A percentile compares a stretch with the other conserved stretches of the same genome.
These are phyloP conservation scores for Lachnum nothofagi DNA, from an alignment of 2,329 filamentous ascomycete species.

Conservation along the genomic window DNA sequence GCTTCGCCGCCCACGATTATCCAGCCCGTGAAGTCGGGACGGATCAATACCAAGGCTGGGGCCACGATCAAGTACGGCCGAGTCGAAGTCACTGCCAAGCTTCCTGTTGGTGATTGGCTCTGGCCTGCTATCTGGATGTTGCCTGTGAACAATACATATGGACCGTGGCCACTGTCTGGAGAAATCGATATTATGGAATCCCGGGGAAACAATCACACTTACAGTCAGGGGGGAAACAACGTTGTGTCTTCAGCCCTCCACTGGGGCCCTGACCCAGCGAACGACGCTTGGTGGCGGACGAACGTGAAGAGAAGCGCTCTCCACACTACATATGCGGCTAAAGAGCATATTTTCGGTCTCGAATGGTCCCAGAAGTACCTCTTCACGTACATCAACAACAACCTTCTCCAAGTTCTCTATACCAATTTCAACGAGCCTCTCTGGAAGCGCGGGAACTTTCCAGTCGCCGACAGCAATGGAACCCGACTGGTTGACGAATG, in stretches of 20 bases:
- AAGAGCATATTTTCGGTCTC: conserved; percentile 72
- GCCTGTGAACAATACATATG: conserved; percentile 67
- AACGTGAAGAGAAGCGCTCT: conserved; percentile 71
- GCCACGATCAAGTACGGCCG: conserved; percentile 74
- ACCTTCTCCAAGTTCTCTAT: conserved; percentile 75
- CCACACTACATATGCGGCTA: conserved; percentile 65
- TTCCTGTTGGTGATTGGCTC: conserved; percentile 77
- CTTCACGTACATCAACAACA: conserved; percentile 79
- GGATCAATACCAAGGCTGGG: conserved; percentile 68
- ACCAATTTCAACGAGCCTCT: conserved; percentile 65
- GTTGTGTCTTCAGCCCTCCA: conserved; percentile 74
- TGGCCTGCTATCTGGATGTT: conserved; percentile 94
- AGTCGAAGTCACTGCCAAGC: conserved; percentile 71
- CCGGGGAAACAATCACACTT: conserved; percentile 76
- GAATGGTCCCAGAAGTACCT: conserved; percentile 87
- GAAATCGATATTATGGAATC: conserved; percentile 81
- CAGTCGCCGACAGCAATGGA: conserved; percentile 58
- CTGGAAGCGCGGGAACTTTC: conserved; percentile 65
- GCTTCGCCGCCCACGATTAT: conserved; percentile 62
- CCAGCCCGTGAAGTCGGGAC: conserved; percentile 71
- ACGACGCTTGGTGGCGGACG: conserved; percentile 79
- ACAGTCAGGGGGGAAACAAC: conserved; percentile 73
- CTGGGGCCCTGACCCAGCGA: conserved; percentile 68
- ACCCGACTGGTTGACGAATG: conserved; percentile 60
- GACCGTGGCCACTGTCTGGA: conserved; percentile 71